Percentiles rank a stretch among this genome's conserved stretches.
Evolutionary conservation across 805 yeast genomes (phyloP).

Genomic region (Ogataea corticis): DNA sequence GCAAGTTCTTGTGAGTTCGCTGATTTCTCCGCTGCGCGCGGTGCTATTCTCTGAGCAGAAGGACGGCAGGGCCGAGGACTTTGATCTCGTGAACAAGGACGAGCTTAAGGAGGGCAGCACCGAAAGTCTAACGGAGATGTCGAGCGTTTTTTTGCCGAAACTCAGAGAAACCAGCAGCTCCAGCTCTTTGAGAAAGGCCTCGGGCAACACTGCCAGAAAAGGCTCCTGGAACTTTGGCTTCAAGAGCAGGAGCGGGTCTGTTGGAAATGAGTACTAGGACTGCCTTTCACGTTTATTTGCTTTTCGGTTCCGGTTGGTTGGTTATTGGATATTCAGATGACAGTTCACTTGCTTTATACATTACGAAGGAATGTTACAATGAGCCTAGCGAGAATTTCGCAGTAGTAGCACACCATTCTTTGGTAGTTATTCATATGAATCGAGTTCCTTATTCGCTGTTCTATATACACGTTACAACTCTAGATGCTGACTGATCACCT

Average conservation of each 20-base stretch:
- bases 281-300: too few species aligned
- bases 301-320: too few species aligned
- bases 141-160: conserved; percentile 14
- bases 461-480: conserved; percentile 36
- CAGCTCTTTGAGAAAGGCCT: conserved; percentile 10
- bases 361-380: too few species aligned
- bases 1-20: conserved; percentile 15
- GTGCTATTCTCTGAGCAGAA: conserved; percentile 6
- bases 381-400: too few species aligned
- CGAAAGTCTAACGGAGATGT: conserved; percentile 4
- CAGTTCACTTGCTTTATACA: too few species aligned
- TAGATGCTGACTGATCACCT: conserved; percentile 43
- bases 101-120: conserved; percentile 21
- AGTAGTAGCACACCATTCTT: neutral
- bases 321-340: too few species aligned
- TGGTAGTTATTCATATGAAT: too few species aligned
- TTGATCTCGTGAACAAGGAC: conserved; percentile 45
- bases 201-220: conserved; percentile 17
- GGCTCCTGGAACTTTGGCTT: conserved; percentile 30
- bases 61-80: conserved; percentile 35
- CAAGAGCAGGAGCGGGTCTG: conserved; percentile 23
- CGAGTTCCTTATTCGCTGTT: conserved; percentile 1
- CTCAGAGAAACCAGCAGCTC: conserved; percentile 14
- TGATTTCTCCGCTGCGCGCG: conserved; percentile 15
- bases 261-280: conserved; percentile 5